Base-by-base conservation (phyloP, 2,329 filamentous ascomycete genomes). In the Botrytis squamosa region DNA sequence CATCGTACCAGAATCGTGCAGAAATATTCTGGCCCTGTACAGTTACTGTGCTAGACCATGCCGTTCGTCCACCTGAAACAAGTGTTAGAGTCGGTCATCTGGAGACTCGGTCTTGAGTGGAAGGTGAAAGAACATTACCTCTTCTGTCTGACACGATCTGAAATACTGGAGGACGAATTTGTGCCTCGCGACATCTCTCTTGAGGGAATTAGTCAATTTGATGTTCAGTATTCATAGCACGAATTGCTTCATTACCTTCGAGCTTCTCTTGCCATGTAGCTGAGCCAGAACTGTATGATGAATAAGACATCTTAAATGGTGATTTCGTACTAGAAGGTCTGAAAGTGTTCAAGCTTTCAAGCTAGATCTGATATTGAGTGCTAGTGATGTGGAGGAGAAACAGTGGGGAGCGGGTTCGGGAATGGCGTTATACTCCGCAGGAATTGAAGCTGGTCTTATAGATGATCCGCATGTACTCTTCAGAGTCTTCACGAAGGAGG, bases 1-100 rank as follows among this genome's bases (percentile, higher is more conserved):
- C 94, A 82, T 97, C 94, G 83, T 97, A 97, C 93, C 93, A 97
- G 84, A 90, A 97, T 76, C 93, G 89, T 65, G 94, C 94, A n/a
- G 87, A 81, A 79, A 93, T 87, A 65, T 84, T 86, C 69, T 87
- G 84, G 71, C 90, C 91, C 78, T 88, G 86, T 74, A 97, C 88
- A n/a, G 86, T 89, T 74, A 97, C 93, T 74, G 88, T 88, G 85
- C 91, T 92, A 74, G 93, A 95, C 94, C 94, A 97, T 74, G 94
- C 94, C 74, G 94, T 97, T 79, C 94, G 92, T 77, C 94, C 94
- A 78, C 94, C 94, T 96, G 71, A 52, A 68, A 68, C 29, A 69
- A 71, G 70, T 70, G 74, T 78, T 75, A 77, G 76, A 63, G 74
- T 72, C 77, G 12, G 5, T 25, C 40, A 44, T 20, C 29, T 64